phyloP scores from a whole-genome alignment of 2,329 filamentous ascomycete species.

The Ceratocystis huliohia region DNA sequence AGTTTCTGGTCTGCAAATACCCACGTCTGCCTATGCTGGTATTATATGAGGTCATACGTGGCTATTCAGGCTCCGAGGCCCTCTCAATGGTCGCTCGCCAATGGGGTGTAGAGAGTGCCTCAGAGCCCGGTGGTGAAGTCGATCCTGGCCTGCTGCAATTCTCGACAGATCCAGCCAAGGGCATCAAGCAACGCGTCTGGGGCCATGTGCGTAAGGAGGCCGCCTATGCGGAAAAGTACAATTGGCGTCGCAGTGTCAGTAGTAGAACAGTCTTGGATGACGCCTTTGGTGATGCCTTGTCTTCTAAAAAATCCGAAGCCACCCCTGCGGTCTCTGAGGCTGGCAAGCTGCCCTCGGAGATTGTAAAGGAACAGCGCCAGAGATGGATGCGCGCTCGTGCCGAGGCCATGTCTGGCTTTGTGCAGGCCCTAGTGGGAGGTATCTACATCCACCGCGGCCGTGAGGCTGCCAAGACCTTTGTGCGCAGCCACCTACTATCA shows the following conservation, averaged over 20 bases:
- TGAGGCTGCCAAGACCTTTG: constrained; percentile 67
- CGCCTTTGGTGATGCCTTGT: constrained; percentile 59
- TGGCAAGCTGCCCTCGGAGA: constrained; percentile 21
- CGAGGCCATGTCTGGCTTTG: constrained; percentile 58
- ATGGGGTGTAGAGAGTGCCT: constrained; percentile 88
- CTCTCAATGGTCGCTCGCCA: constrained; percentile 61
- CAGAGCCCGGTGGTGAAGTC: constrained; percentile 76
- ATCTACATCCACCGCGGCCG: constrained; percentile 77
- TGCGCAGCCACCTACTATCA: constrained; percentile 70
- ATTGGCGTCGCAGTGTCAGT: constrained; percentile 57
- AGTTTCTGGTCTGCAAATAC: constrained; percentile 78
- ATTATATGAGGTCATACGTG: constrained; percentile 72
- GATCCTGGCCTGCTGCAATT: constrained; percentile 86
- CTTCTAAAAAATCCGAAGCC: constrained; percentile 23
- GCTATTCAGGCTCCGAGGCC: constrained; percentile 65
- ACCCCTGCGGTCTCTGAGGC: constrained; percentile 16
- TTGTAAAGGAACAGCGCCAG: constrained; percentile 23
- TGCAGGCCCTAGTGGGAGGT: constrained; percentile 70
- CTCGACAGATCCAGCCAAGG: constrained; percentile 37
- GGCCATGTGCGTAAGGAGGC: constrained; percentile 42
- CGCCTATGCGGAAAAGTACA: constrained; percentile 34
- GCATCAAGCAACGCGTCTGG: constrained; percentile 35
- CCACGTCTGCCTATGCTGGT: constrained; percentile 84
- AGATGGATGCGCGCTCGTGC: constrained; percentile 58
- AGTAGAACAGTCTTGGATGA: constrained; percentile 72